Percentiles rank a stretch among this genome's conserved stretches.
These are phyloP conservation scores for Backusella circina DNA, from an alignment of 192 early-diverging fungal species.

Conservation along the genomic window DNA sequence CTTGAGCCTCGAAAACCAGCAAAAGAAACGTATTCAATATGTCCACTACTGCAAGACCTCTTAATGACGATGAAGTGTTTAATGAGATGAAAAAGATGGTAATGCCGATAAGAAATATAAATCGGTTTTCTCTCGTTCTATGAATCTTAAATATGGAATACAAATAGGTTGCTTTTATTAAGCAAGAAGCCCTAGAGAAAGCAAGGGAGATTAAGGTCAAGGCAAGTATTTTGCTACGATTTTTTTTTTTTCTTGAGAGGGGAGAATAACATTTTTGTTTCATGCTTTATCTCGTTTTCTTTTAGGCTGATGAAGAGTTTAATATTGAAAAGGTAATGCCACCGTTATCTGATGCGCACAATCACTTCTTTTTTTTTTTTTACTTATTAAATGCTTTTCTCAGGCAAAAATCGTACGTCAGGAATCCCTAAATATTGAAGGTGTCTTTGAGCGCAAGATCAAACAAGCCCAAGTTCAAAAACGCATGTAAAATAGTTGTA, in stretches of 20 bases:
- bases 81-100: constrained; percentile 99
- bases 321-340: constrained; percentile 90
- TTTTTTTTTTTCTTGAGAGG: not conserved
- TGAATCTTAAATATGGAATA: not conserved
- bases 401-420: constrained; percentile 93
- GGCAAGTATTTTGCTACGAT: constrained; percentile 43
- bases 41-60: constrained; percentile 37
- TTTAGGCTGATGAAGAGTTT: constrained; percentile 96
- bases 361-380: not conserved
- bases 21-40: not conserved
- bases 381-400: not conserved
- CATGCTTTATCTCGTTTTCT: not conserved
- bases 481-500: constrained; percentile 74
- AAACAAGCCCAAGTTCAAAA: constrained; percentile 97
- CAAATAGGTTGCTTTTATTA: constrained; percentile 90
- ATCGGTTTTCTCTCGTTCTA: not conserved
- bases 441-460: constrained; percentile 91
- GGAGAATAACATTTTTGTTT: not conserved
- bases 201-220: constrained; percentile 98
- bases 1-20: not conserved
- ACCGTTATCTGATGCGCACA: not conserved
- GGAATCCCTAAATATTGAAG: constrained; percentile 96
- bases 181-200: constrained; percentile 98
- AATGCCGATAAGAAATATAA: not conserved
- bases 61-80: constrained; percentile 94